Evolutionary conservation across 352 stramenopile species (phyloP).

Genomic region (Globisporangium radiosum): DNA sequence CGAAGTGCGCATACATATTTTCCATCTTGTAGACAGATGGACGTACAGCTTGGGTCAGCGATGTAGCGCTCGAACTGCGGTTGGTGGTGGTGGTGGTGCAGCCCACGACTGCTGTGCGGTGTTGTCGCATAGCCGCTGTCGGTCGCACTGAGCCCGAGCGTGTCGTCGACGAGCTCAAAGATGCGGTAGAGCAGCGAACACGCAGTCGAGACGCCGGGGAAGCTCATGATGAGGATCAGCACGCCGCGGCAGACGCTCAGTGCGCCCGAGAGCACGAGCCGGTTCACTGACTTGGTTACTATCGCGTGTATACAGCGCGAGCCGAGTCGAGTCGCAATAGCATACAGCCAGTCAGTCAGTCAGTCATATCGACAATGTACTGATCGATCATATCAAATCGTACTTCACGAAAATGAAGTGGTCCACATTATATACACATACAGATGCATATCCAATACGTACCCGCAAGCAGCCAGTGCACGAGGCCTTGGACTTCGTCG

Average conservation of each 20-base stretch:
- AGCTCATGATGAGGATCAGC: conserved; percentile 70
- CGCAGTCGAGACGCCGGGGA: conserved; percentile 60
- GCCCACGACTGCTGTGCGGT: neutral
- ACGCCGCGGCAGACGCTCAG: conserved; percentile 58
- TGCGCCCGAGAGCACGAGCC: conserved; percentile 36
- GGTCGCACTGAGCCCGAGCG: conserved; percentile 29
- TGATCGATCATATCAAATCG: too few species aligned
- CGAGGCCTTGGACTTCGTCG: conserved; percentile 58
- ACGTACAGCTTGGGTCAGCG: conserved; percentile 59
- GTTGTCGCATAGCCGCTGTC: conserved; percentile 28
- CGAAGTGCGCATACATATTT: neutral
- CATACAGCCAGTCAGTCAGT: neutral
- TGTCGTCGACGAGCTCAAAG: conserved; percentile 66
- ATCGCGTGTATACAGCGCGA: too few species aligned
- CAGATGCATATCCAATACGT: neutral
- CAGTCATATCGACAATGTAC: too few species aligned
- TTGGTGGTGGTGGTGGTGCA: conserved; percentile 4
- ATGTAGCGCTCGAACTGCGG: conserved; percentile 45
- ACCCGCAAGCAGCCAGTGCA: conserved; percentile 61
- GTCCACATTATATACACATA: neutral
- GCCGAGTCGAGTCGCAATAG: too few species aligned
- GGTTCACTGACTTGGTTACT: conserved; percentile 54
- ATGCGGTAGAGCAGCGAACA: conserved; percentile 66
- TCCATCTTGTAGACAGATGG: too few species aligned
- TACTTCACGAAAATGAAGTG: too few species aligned